Evolutionary conservation across 345 rosid species (phyloP), one percentile per base, ranked within the genome.

Genomic region (Salix brachista): DNA sequence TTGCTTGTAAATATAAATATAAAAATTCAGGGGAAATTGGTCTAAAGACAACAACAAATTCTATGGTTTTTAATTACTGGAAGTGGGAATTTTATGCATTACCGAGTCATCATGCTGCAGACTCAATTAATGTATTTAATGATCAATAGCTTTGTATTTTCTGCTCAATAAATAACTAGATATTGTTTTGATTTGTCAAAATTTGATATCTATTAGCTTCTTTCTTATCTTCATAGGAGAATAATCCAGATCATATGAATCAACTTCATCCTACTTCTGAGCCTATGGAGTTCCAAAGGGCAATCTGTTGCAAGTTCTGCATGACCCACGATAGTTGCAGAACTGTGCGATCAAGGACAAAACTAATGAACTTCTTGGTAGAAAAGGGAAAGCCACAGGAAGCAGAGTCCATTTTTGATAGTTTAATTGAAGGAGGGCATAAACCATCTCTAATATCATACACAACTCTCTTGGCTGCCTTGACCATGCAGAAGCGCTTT

Each of bases 331-430:
- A 56, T 56, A 75, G 88, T 76, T 90, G 93, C 78, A 78, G 79
- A 65, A 87, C 84, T 17, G 93, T 87, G 77, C 84, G 89, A 70
- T 85, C 91, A 71, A 78, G 80, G 82, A 87, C 93, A 30, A 88
- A 86, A 73, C 82, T 85, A 17, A 90, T 90, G 93, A 87, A 87
- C 37, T 77, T 76, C 70, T 73, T 90, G 65, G 71, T 90, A 1
- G 89, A 88, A 78, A 81, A 86, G 28, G 87, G 90, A 83, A 82
- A 86, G 5, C 93, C 91, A 5, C 86, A 87, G 74, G 90, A 88
- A 72, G 91, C 76, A 18, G 72, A 79, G 65, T 75, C 91, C 26
- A 61, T 84, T 46, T 88, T 85, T 76, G 78, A 86, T 48, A 62
- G 84, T 52, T 74, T 88, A 83, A 74, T 86, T 21, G 86, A 83